phyloP scores from a whole-genome alignment of 192 early-diverging fungal species.

The Mortierella hygrophila region DNA sequence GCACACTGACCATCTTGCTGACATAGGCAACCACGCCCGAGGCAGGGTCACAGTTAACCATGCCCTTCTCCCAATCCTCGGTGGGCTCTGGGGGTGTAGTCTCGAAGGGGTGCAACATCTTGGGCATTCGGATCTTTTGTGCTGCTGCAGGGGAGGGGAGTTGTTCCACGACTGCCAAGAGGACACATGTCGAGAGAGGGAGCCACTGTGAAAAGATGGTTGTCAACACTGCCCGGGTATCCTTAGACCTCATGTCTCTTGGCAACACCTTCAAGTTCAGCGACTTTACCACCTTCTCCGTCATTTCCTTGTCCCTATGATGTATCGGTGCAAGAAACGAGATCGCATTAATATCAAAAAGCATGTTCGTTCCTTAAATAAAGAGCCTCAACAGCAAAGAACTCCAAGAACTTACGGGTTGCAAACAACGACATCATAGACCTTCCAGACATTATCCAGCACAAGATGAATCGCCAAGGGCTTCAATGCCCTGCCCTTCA shows the following conservation, averaged over 20 bases:
- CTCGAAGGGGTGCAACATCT: slow-evolving; percentile 74
- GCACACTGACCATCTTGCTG: slow-evolving; percentile 94
- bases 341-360: neutral
- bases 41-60: slow-evolving; percentile 79
- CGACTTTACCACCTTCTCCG: slow-evolving; percentile 93
- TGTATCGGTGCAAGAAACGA: no score
- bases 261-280: slow-evolving; percentile 92
- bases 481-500: slow-evolving; percentile 86
- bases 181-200: slow-evolving; percentile 88
- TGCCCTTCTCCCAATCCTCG: slow-evolving; percentile 75
- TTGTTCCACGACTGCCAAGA: slow-evolving; percentile 89
- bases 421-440: slow-evolving; percentile 85
- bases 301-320: slow-evolving; percentile 78
- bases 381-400: neutral
- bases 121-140: slow-evolving; percentile 83
- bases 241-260: slow-evolving; percentile 90
- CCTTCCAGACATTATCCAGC: slow-evolving; percentile 93
- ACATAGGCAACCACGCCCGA: slow-evolving; percentile 89
- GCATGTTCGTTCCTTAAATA: slow-evolving; percentile 35
- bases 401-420: slow-evolving; percentile 60
- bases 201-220: slow-evolving; percentile 96
- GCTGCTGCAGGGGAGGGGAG: slow-evolving; percentile 89
- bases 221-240: slow-evolving; percentile 78
- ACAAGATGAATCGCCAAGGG: slow-evolving; percentile 98
- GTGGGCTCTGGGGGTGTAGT: slow-evolving; percentile 62